These are phyloP conservation scores for Begonia loranthoides DNA, from an alignment of 306 rosid species.

Conservation along the genomic window DNA sequence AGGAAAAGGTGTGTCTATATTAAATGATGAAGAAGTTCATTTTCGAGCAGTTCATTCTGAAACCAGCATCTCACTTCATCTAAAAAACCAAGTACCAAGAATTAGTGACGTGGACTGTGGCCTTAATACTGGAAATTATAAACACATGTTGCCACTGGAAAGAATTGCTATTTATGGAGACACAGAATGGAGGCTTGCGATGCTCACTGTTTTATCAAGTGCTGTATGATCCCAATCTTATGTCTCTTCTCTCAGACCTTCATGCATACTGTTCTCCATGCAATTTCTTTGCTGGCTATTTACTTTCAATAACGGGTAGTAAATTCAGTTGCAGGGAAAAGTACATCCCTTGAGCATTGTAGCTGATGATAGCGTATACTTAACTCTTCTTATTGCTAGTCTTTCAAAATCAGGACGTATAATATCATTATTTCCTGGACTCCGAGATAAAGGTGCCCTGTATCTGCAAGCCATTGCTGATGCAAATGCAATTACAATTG, in stretches of 20 bases:
- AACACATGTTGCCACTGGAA: conserved; percentile 60
- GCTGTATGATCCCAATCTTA: conserved; percentile 20
- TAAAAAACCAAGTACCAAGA: conserved; percentile 22
- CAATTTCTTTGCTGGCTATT: neutral
- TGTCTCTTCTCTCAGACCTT: neutral
- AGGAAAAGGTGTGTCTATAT: conserved; percentile 42
- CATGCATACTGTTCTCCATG: neutral
- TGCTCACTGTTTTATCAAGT: conserved; percentile 37
- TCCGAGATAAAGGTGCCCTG: conserved; percentile 42
- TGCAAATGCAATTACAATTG: conserved; percentile 47
- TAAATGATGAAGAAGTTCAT: conserved; percentile 40
- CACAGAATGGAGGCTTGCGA: conserved; percentile 52
- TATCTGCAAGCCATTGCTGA: conserved; percentile 58
- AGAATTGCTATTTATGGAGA: conserved; percentile 73
- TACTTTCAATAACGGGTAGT: no score
- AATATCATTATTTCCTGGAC: conserved; percentile 59
- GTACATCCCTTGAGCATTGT: conserved; percentile 40
- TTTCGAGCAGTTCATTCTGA: conserved; percentile 52
- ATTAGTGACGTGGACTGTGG: conserved; percentile 25
- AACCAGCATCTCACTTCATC: conserved; percentile 45
- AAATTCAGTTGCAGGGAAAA: conserved; percentile 58
- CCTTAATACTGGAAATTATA: conserved; percentile 24
- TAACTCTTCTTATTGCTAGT: conserved; percentile 55
- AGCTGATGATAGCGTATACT: conserved; percentile 70
- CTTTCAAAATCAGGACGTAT: conserved; percentile 38